Percentiles rank a stretch among this genome's conserved stretches.
phyloP scores from a whole-genome alignment of 305 asterid species.

The Withania somnifera region DNA sequence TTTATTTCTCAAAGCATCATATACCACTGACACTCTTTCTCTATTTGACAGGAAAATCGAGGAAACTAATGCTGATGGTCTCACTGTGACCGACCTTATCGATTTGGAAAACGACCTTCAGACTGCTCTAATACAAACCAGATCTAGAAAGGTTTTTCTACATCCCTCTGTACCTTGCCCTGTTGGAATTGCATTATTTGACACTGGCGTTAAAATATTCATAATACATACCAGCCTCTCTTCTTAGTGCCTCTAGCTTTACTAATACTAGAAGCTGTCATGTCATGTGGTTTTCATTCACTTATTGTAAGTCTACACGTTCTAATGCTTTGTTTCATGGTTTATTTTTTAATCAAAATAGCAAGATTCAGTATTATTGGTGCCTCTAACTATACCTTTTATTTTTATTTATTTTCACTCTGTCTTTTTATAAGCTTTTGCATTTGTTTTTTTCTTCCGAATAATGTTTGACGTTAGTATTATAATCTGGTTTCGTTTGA shows the following conservation, averaged over 20 bases:
- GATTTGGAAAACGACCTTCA: conserved; percentile 40
- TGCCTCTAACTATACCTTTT: background rate
- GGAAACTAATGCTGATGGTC: conserved; percentile 21
- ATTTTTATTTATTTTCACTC: background rate
- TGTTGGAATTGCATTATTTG: background rate
- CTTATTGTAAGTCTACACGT: background rate
- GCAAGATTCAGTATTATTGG: background rate
- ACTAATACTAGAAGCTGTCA: too few relatives aligned
- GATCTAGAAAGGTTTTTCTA: conserved; percentile 31
- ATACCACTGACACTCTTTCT: background rate
- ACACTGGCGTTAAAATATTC: background rate
- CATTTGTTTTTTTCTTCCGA: background rate
- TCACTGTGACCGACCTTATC: conserved; percentile 26
- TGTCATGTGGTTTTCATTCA: background rate
- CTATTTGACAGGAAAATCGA: conserved; percentile 22
- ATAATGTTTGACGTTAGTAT: background rate
- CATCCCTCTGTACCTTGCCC: background rate
- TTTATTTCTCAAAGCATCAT: background rate
- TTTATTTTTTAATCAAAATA: background rate
- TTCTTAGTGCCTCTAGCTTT: too few relatives aligned
- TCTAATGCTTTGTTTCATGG: background rate
- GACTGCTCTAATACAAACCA: conserved; percentile 30
- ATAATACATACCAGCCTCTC: too few relatives aligned
- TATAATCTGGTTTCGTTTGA: background rate
- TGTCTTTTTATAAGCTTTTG: background rate